Conservation (phyloP, 106 monocot species). For the Dioscorea dumetorum region DNA sequence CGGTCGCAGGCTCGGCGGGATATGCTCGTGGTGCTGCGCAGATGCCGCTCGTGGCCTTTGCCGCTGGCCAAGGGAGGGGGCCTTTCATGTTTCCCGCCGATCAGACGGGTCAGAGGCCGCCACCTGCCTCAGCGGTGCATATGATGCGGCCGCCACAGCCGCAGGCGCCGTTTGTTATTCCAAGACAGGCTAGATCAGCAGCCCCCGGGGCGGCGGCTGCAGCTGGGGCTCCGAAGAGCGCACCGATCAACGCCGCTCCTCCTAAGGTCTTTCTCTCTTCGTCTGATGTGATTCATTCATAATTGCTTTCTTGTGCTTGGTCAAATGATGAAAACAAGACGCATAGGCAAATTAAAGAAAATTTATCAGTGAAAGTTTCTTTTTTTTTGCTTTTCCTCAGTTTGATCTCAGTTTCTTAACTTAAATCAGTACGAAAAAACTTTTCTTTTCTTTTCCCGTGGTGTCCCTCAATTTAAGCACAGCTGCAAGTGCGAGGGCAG, state of each 20-base stretch:
- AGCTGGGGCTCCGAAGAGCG: constrained; percentile 4
- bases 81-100: constrained; percentile 4
- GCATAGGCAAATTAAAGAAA: not conserved
- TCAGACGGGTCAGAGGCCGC: not conserved
- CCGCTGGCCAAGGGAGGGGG: not conserved
- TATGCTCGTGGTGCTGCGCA: not conserved
- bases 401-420: not conserved
- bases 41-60: not conserved
- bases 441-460: too few relatives aligned
- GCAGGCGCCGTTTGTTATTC: too few relatives aligned
- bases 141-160: not conserved
- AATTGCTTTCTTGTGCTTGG: not conserved
- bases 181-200: too few relatives aligned
- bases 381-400: not conserved
- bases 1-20: not conserved
- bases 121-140: constrained; percentile 1
- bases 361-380: not conserved
- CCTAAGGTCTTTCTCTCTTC: constrained; percentile 17
- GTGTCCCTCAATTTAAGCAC: too few relatives aligned
- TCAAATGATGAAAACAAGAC: not conserved
- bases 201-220: not conserved
- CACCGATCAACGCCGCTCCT: constrained; percentile 8
- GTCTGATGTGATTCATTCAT: not conserved
- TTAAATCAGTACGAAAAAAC: too few relatives aligned
- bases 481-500: too few relatives aligned